Conservation (phyloP, 352 stramenopile genomes). For the Globisporangium abappressorium region DNA sequence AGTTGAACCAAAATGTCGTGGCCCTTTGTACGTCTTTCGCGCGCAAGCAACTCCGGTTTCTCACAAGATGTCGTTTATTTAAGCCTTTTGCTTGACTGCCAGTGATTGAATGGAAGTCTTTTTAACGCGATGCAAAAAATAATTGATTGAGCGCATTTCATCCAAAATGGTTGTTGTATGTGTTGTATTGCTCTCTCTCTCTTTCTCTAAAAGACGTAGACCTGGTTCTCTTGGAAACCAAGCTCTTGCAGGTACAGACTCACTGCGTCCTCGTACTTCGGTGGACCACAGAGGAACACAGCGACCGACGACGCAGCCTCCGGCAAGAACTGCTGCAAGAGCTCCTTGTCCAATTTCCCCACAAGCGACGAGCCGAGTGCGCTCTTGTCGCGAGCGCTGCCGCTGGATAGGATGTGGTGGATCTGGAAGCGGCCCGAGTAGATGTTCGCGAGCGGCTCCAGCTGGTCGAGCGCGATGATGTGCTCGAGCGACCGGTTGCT, state of each 20-base stretch:
- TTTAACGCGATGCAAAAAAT: background rate
- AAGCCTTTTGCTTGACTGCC: background rate
- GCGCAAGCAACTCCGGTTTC: too few relatives aligned
- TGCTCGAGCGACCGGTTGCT: conserved; percentile 66
- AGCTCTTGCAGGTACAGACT: conserved; percentile 37
- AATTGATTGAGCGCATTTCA: background rate
- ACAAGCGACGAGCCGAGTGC: conserved; percentile 54
- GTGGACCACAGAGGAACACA: conserved; percentile 71
- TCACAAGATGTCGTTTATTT: conserved; percentile 8
- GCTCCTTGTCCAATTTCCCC: conserved; percentile 40
- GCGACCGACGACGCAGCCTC: conserved; percentile 35
- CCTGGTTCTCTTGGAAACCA: conserved; percentile 45
- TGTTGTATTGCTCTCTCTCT: background rate
- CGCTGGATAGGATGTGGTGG: conserved; percentile 61
- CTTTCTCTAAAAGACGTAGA: conserved; percentile 59
- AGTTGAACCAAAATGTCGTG: too few relatives aligned
- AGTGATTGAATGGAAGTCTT: background rate
- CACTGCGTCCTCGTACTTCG: conserved; percentile 69
- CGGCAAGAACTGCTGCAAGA: conserved; percentile 52
- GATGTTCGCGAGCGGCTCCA: conserved; percentile 81
- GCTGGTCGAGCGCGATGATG: conserved; percentile 66
- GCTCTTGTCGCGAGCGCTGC: conserved; percentile 33
- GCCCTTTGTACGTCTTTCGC: too few relatives aligned
- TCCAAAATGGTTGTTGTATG: background rate
- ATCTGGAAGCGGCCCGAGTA: conserved; percentile 60